Conservation (phyloP, 108 stramenopile genomes). For the Aureococcus anophagefferens region DNA sequence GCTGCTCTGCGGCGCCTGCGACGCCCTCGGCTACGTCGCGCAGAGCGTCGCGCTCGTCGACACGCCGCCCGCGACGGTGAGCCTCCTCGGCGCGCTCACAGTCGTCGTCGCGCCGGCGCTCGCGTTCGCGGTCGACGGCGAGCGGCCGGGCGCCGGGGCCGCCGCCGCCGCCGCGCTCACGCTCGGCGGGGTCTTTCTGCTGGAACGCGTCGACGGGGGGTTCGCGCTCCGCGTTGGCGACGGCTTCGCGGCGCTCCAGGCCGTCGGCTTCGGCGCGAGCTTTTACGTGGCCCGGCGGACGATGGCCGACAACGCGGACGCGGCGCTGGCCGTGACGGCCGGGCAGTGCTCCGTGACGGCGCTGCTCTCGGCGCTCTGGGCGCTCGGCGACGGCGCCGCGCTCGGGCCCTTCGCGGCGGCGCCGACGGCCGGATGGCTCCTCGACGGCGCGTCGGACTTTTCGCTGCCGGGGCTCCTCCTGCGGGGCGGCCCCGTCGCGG, state of each 20-base stretch:
- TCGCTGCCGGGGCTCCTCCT: slow-evolving; percentile 33
- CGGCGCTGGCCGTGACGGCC: too few species aligned
- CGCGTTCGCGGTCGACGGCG: slow-evolving; percentile 33
- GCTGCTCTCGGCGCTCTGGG: not conserved
- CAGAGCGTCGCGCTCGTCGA: slow-evolving; percentile 51
- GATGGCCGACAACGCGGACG: too few species aligned
- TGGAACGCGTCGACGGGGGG: slow-evolving; percentile 15
- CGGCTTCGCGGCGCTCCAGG: too few species aligned
- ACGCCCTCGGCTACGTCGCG: slow-evolving; percentile 47
- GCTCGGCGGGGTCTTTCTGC: slow-evolving; percentile 45
- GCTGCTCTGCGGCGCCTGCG: slow-evolving; percentile 41
- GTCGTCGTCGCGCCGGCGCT: slow-evolving; percentile 54
- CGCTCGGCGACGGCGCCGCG: slow-evolving; percentile 25
- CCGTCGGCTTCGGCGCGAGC: too few species aligned
- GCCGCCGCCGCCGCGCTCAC: slow-evolving; percentile 37
- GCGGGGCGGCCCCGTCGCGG: slow-evolving; percentile 36
- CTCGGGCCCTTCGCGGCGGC: slow-evolving; percentile 34
- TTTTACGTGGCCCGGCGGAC: too few species aligned
- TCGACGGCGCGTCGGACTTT: not conserved
- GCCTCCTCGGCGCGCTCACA: slow-evolving; percentile 47
- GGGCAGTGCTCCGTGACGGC: too few species aligned
- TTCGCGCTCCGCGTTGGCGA: too few species aligned
- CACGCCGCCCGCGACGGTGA: slow-evolving; percentile 41
- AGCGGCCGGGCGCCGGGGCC: slow-evolving; percentile 36
- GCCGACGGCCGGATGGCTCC: not conserved